Base-by-base conservation (phyloP, 305 asterid genomes). In the Plantago lanceolata region DNA sequence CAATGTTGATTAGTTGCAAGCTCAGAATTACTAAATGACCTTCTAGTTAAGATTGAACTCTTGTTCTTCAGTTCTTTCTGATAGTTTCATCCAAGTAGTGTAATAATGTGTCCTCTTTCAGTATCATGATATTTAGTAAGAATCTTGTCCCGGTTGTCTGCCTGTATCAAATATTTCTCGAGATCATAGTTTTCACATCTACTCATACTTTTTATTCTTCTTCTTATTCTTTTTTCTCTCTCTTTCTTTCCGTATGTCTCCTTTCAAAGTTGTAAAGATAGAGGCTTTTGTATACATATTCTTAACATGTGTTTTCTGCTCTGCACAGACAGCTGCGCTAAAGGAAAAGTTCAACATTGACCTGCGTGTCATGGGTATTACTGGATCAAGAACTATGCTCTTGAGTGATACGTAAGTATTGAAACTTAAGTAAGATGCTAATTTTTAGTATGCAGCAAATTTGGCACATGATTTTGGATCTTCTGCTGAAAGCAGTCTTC, bases 261-360 rank as follows among this genome's bases (percentile, higher is more conserved):
- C 48, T 33, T 49, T 31, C 48, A 11, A 26, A 20, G 63, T 52
- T 24, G 19, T 55, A 48, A 60, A 64, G 68, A 44, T 15, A 59
- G 54, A 56, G 29, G 29, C n/a, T n/a, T n/a, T n/a, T n/a, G n/a
- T n/a, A n/a, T n/a, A n/a, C 31, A n/a, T 37, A 18, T 28, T 48
- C 48, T 57, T 71, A 37, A 68, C 20, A 45, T 19, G 37, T 19
- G 50, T 54, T 21, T 31, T 35, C 48, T 69, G 55, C 51, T 47
- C 44, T 61, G 18, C 71, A 72, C 91, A 93, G 99, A 88, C 97
- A 49, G 86, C 96, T 33, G 71, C 72, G 64, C 95, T 93, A 72
- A 93, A 90, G 89, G 99, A 93, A 77, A 89, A 90, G 73, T 87
- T 84, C 35, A 89, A 93, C 82, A 89, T 93, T 73, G 99, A 93